Evolutionary conservation across 345 rosid species (phyloP).

Genomic region (Salix brachista): DNA sequence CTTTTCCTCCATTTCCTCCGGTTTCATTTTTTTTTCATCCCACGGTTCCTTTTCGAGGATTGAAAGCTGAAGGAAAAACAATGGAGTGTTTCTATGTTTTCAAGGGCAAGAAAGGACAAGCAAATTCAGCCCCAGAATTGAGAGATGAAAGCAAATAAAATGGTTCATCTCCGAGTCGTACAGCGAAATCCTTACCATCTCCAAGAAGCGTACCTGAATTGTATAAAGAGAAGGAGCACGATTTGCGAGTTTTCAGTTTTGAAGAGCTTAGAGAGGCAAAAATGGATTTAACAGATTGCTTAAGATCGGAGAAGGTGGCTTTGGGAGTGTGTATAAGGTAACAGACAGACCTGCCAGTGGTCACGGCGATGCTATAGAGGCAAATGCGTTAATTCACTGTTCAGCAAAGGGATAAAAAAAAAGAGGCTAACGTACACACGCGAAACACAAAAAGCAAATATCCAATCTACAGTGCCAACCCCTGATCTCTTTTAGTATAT

Average conservation of each 20-base stretch:
- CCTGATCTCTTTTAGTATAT: no score
- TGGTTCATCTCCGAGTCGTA: conserved; percentile 16
- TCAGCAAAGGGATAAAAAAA: no score
- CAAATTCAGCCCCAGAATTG: conserved; percentile 55
- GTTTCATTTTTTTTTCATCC: neutral
- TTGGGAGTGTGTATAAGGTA: conserved; percentile 92
- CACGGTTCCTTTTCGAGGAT: neutral
- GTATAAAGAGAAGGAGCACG: conserved; percentile 54
- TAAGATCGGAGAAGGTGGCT: conserved; percentile 96
- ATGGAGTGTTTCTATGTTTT: conserved; percentile 45
- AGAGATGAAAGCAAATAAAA: conserved; percentile 17
- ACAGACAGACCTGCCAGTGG: conserved; percentile 35
- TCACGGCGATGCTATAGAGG: conserved; percentile 34
- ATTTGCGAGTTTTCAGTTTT: conserved; percentile 55
- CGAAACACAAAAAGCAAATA: no score
- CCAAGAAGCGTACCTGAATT: conserved; percentile 57
- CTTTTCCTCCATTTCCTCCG: neutral
- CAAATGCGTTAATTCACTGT: no score
- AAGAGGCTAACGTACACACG: no score
- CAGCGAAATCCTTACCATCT: conserved; percentile 52
- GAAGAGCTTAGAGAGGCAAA: conserved; percentile 66
- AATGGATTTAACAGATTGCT: conserved; percentile 55
- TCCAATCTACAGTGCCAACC: no score
- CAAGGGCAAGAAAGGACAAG: conserved; percentile 36
- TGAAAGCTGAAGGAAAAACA: neutral